These are phyloP conservation scores for Tolypocladium paradoxum DNA, from an alignment of 2,329 filamentous ascomycete species.

Conservation along the genomic window DNA sequence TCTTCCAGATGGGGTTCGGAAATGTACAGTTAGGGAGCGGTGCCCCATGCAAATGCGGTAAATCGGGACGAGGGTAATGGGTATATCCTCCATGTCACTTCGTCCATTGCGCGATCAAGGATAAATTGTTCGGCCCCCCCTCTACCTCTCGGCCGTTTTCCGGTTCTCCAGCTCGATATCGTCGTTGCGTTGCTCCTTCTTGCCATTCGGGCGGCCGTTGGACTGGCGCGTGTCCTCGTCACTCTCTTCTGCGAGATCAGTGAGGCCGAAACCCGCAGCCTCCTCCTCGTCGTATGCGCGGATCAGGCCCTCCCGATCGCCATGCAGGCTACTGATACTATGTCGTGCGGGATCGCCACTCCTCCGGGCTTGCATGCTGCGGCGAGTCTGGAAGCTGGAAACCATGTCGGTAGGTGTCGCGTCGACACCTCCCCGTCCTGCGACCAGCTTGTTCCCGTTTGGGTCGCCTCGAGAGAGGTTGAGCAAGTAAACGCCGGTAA, in stretches of 20 bases:
- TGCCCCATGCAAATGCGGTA: conserved; percentile 1
- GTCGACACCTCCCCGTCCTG: conserved; percentile 54
- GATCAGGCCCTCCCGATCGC: conserved; percentile 74
- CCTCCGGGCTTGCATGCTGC: conserved; percentile 84
- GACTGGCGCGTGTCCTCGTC: conserved; percentile 44
- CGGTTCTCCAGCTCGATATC: conserved; percentile 41
- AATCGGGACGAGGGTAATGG: not conserved
- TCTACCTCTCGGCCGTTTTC: conserved; percentile 27
- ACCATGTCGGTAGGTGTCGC: conserved; percentile 86
- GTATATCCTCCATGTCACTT: conserved; percentile 1
- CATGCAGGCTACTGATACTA: conserved; percentile 52
- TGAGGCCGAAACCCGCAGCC: conserved; percentile 60
- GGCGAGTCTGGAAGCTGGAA: conserved; percentile 76
- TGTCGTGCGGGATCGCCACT: conserved; percentile 56
- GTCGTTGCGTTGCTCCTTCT: conserved; percentile 27
- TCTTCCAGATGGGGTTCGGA: conserved; percentile 1
- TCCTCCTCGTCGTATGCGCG: conserved; percentile 83
- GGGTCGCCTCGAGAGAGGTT: conserved; percentile 93
- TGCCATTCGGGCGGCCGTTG: conserved; percentile 30
- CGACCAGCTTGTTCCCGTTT: conserved; percentile 58
- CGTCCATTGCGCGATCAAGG: conserved; percentile 4
- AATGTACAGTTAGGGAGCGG: conserved; percentile 4
- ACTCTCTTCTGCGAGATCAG: conserved; percentile 68
- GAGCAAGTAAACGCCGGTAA: conserved; percentile 87
- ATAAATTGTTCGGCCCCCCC: conserved; percentile 10